Base-by-base conservation (phyloP, 495 filamentous ascomycete species). In the Xylaria cubensis region DNA sequence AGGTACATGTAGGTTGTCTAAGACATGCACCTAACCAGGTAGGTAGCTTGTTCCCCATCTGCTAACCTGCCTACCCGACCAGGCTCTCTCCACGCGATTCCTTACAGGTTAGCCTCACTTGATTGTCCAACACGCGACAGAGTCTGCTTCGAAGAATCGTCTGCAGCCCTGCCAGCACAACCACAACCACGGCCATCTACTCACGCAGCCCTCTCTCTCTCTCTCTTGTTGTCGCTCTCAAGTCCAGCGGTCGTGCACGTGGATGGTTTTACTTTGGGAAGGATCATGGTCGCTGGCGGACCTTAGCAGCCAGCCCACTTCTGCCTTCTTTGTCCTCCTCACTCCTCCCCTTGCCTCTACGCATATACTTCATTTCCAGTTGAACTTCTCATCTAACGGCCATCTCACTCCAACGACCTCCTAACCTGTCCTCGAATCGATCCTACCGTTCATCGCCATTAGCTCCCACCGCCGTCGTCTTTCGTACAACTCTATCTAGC, bases 41-140 rank as follows among this genome's bases (percentile, higher is more conserved):
- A 29, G 26, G 26, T 29, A 61, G 41, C 41, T 29, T 42, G 65
- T 26, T 56, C 48, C 24, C 48, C 65, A 55, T 39, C 59, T 32
- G 26, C 29, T 58, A 44, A 44, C 24, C 26, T 36, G 61, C n/a
- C 39, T 64, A 44, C 21, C 50, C 15, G 32, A 36, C 63, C 63
- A 50, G 63, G 63, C 41, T 51, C 26, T 65, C 44, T 64, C 69
- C 41, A 71, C 69, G 69, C 69, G 69, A 51, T 71, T 55, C 39
- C 61, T 29, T 64, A 41, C 48, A 63, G 46, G 36, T 62, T 56
- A 71, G 70, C 70, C 70, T 72, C 62, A 44, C 62, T 71, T 56
- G 21, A 59, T 21, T 24, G 41, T 61, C 42, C 70, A 73, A 72
- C 74, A 77, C 77, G 77, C 77, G 77, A 77, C 75, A 79, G 73